Evolutionary conservation across 1,284 basidiomycete genomes (phyloP).

Genomic region (Heterobasidion annosum): DNA sequence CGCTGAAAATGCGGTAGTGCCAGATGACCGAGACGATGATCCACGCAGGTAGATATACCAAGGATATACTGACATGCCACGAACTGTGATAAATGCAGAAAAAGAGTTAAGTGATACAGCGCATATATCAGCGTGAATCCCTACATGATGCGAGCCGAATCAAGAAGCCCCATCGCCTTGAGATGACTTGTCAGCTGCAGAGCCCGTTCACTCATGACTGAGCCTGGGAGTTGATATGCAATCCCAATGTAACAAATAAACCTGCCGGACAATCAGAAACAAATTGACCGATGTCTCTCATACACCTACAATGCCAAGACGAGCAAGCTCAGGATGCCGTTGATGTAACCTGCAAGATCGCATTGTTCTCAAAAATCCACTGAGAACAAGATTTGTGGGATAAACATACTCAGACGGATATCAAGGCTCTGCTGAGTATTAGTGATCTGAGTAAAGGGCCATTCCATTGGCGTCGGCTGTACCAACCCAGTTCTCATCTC

Average conservation of each 20-base stretch:
- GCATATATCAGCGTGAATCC: conserved; percentile 10
- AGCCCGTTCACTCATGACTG: conserved; percentile 54
- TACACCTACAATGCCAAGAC: conserved; percentile 49
- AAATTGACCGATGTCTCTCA: no score
- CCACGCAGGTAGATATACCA: conserved; percentile 60
- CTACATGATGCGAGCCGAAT: conserved; percentile 55
- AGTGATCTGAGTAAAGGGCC: conserved; percentile 64
- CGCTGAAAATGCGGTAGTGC: conserved; percentile 56
- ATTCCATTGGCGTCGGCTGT: conserved; percentile 49
- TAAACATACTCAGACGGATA: conserved; percentile 44
- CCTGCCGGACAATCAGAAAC: conserved; percentile 17
- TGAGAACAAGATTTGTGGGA: conserved; percentile 1
- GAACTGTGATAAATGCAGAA: conserved; percentile 30
- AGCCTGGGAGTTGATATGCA: conserved; percentile 64
- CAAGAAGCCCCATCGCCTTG: conserved; percentile 66
- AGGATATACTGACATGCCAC: conserved; percentile 52
- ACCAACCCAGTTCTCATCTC: conserved; percentile 48
- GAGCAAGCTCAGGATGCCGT: conserved; percentile 51
- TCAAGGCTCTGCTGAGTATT: conserved; percentile 49
- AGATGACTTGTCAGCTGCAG: conserved; percentile 54
- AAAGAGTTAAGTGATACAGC: not conserved
- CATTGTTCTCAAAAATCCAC: not conserved
- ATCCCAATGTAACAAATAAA: conserved; percentile 64
- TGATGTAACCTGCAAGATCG: conserved; percentile 39
- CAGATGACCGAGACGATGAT: conserved; percentile 53